Percentiles rank a stretch among this genome's conserved stretches.
phyloP scores from a whole-genome alignment of 441 rosid species.

The Biscutella laevigata region DNA sequence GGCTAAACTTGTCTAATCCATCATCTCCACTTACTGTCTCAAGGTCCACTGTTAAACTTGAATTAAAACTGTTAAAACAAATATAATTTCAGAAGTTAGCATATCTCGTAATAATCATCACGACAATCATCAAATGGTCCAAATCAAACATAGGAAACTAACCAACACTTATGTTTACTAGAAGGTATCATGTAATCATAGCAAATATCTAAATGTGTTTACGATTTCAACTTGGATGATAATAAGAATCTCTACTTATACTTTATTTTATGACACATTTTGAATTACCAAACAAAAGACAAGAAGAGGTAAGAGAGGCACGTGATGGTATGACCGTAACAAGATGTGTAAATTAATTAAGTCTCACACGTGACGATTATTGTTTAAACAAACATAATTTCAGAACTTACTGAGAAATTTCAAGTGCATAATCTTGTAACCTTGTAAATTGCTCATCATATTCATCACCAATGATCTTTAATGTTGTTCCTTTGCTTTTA shows the following conservation, averaged over 20 bases:
- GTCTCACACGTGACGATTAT: conserved; percentile 29
- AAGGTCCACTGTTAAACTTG: too few species aligned
- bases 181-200: conserved; percentile 5
- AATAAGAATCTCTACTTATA: background rate
- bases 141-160: background rate
- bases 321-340: conserved; percentile 17
- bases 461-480: too few species aligned
- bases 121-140: background rate
- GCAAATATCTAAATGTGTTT: background rate
- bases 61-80: too few species aligned
- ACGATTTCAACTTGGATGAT: background rate
- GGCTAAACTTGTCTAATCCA: too few species aligned
- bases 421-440: too few species aligned
- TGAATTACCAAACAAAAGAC: conserved; percentile 20
- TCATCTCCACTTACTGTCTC: too few species aligned
- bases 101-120: too few species aligned
- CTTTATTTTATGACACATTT: background rate
- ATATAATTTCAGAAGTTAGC: too few species aligned
- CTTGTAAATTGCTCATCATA: too few species aligned
- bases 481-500: too few species aligned
- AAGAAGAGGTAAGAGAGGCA: conserved; percentile 5
- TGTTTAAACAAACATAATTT: too few species aligned
- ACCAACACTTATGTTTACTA: conserved; percentile 9
- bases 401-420: too few species aligned
- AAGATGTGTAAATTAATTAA: conserved; percentile 16